Evolutionary conservation across 2,329 filamentous ascomycete species (phyloP), one percentile per base, ranked within the genome.

Genomic region (Apiospora saccharicola): DNA sequence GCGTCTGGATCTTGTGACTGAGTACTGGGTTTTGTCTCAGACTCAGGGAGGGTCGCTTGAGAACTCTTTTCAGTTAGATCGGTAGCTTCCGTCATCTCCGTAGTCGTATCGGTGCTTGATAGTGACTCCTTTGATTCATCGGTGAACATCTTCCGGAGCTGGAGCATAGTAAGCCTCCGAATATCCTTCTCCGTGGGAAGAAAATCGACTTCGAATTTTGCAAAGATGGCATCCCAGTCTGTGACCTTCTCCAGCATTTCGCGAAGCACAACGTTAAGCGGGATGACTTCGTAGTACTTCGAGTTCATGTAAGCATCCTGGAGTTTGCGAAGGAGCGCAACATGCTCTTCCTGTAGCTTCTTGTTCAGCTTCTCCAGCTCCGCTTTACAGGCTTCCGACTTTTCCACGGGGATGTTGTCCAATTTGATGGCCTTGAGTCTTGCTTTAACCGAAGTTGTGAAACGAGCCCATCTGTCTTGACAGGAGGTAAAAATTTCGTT

Each of bases 151-250:
- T 97, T 98, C 80, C 94, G 96, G 72, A 99, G 86, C 80, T 99
- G 97, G 74, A 98, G 88, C 72, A 96, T 94, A 16, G 96, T 97
- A 73, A 99, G 86, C 78, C 96, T 91, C 74, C 95, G 90, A 78
- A 99, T 97, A 83, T 99, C 96, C 79, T 97, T 98, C 81, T 99
- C 97, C 0, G 96, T 79, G 92, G 93, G 96, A 77, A 99, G 92
- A 83, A 96, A 99, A 77, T 97, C 93, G 61, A 91, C 90, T 80
- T 99, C 97, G 73, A 99, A 98, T 71, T 96, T 93, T 71, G 91
- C 88, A 83, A 99, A 99, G 0, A 91, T 91, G 34, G 92, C 91
- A 79, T 99, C 97, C 96, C 96, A 99, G 75, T 95, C 94, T 26
- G 95, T 91, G 4, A 96, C 95, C 77, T 94, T 97, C 79, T 98